Evolutionary conservation across 306 rosid species (phyloP), one percentile per base, ranked within the genome.

Genomic region (Dicorynia guianensis): DNA sequence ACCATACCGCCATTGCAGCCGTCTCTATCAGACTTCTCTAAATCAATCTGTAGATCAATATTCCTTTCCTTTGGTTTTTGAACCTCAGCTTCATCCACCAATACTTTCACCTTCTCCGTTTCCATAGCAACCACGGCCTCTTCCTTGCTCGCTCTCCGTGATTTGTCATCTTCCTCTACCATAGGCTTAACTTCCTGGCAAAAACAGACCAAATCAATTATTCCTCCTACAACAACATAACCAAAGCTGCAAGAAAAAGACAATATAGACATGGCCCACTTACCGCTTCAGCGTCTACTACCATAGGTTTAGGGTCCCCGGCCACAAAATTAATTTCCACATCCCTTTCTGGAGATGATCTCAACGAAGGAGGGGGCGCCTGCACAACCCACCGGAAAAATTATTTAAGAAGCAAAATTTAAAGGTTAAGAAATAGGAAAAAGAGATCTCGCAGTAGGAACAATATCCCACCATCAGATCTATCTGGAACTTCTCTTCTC

Each of bases 291-390:
- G 87, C 68, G 18, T 85, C 93, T 73, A 46, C 69, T 25, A 81
- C 89, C 85, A 83, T 57, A 68, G 83, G 68, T 47, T 84, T 78
- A 15, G 90, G 79, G 77, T 83, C 87, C 71, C 79, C 83, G 17
- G 90, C 86, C 79, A 81, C 87, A 81, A 76, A 77, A 85, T 82
- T 90, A 64, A 58, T 79, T 63, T 68, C 91, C 17, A 73, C 84
- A 17, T 82, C 96, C 47, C 97, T 89, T 82, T 90, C 99, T 18
- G 99, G 96, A 36, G 98, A 93, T 13, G 94, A 82, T 84, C 96
- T 91, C 70, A 58, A 69, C 6, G 83, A 75, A 53, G 96, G 90
- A 49, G 90, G 98, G 33, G 96, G 93, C 69, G 94, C 96, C 99
- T 96, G 86, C 55, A 81, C 54, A 78, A 43, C 36, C 80, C 44